Evolutionary conservation across 805 yeast genomes (phyloP), one percentile per base, ranked within the genome.

Genomic region (Yarrowia sp.): DNA sequence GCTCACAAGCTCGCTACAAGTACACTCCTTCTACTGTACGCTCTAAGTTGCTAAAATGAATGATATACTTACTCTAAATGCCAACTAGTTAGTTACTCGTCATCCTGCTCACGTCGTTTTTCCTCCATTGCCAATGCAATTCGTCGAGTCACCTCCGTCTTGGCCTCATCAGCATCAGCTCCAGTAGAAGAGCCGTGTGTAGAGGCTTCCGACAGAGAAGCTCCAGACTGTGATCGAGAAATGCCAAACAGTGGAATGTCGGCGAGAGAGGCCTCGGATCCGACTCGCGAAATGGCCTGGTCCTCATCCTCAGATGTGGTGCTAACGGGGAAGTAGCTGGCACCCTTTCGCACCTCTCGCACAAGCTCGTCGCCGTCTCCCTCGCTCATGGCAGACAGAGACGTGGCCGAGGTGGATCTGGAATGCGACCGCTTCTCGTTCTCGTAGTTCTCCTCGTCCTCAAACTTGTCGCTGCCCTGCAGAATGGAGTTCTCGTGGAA

Each of bases 201-300:
- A 13, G 69, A 49, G 42, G 43, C 68, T 9, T 44, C 60, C 14
- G 69, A 68, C 33, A 64, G 68, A 46, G 50, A 42, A 9, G 50
- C 36, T 64, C 68, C 63, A 6, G 70, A 68, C 4, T 71, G 34
- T 15, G 67, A 55, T 69, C 78, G 81, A 65, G 81, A 84, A 43
- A 83, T 82, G 6, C 70, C 69, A 69, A 88, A 83, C 76, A 88
- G 82, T 2, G 92, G 91, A 49, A 88, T 82, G 74, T 88, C 86
- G 1, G 90, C 82, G 66, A 85, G 79, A 10, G 89, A 86, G 56
- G 84, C 85, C 70, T 82, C 85, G 4, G 90, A 86, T 74, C 84
- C 85, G 71, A 87, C 83, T 69, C 88, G 79, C 9, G 91, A 86
- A 61, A 87, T 77, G 17, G 87, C 88, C 44, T 61, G 66, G 74